phyloP scores from a whole-genome alignment of 2,329 filamentous ascomycete genomes.

The Lithohypha guttulata region DNA sequence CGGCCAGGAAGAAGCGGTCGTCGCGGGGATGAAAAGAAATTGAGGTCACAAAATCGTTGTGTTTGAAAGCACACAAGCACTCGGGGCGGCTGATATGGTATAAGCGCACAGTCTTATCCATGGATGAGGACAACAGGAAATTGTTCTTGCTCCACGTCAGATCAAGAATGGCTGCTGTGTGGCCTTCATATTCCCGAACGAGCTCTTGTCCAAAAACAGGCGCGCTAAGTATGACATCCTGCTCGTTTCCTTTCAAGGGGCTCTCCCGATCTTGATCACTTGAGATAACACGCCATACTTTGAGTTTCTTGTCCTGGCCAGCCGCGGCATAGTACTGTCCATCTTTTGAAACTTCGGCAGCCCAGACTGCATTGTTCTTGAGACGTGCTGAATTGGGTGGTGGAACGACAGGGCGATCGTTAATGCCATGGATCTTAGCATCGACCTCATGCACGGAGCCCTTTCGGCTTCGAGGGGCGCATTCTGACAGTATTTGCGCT shows the following conservation, averaged over 20 bases:
- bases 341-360: slow-evolving; percentile 84
- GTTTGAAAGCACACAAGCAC: slow-evolving; percentile 86
- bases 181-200: slow-evolving; percentile 67
- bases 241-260: slow-evolving; percentile 49
- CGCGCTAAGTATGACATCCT: slow-evolving; percentile 61
- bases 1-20: slow-evolving; percentile 92
- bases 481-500: slow-evolving; percentile 74
- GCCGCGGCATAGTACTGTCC: slow-evolving; percentile 86
- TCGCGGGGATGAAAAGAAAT: slow-evolving; percentile 91
- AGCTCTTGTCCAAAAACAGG: slow-evolving; percentile 80
- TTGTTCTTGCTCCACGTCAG: slow-evolving; percentile 98
- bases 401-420: slow-evolving; percentile 19
- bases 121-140: slow-evolving; percentile 86
- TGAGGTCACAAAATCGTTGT: slow-evolving; percentile 88
- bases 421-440: slow-evolving; percentile 20
- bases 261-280: slow-evolving; percentile 66
- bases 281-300: slow-evolving; percentile 81
- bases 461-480: slow-evolving; percentile 30
- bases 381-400: slow-evolving; percentile 21
- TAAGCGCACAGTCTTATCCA: slow-evolving; percentile 92
- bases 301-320: slow-evolving; percentile 73
- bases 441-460: slow-evolving; percentile 24
- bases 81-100: slow-evolving; percentile 84
- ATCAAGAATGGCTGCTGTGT: slow-evolving; percentile 77
- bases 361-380: slow-evolving; percentile 67